Conservation (phyloP, 2,329 filamentous ascomycete species). For the Aspergillus vadensis region DNA sequence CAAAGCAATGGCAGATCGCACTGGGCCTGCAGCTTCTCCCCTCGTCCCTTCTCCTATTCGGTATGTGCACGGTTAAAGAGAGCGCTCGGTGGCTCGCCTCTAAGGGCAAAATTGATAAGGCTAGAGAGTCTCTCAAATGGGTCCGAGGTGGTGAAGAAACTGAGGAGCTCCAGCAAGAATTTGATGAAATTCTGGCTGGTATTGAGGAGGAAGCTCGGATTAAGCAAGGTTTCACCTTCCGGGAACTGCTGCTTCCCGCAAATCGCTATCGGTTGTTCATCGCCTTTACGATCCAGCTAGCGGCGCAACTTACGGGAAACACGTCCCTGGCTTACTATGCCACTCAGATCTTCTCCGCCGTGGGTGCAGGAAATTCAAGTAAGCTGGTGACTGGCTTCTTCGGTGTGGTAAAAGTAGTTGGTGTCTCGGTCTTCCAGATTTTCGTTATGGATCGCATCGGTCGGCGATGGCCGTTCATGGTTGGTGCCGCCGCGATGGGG, state of each 20-base stretch:
- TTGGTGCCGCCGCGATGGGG: constrained; percentile 54
- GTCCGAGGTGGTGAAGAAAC: constrained; percentile 52
- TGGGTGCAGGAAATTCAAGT: constrained; percentile 51
- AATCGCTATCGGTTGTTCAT: constrained; percentile 54
- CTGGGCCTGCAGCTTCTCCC: constrained; percentile 51
- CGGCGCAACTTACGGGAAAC: constrained; percentile 54
- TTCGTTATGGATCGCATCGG: constrained; percentile 55
- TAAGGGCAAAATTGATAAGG: constrained; percentile 50
- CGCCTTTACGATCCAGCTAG: constrained; percentile 54
- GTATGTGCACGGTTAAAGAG: constrained; percentile 54
- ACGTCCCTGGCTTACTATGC: constrained; percentile 57
- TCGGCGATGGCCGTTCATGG: constrained; percentile 52
- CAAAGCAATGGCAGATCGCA: constrained; percentile 55
- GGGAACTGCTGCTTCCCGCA: constrained; percentile 49
- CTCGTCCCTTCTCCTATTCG: constrained; percentile 50
- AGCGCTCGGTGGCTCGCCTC: constrained; percentile 52
- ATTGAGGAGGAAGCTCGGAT: constrained; percentile 51
- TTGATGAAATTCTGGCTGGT: constrained; percentile 45
- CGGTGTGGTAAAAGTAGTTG: constrained; percentile 54
- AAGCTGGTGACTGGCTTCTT: constrained; percentile 57
- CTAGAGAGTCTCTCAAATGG: constrained; percentile 53
- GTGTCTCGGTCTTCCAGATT: constrained; percentile 50
- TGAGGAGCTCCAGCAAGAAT: constrained; percentile 36
- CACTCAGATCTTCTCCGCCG: constrained; percentile 54
- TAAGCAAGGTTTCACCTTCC: constrained; percentile 51